Conservation (phyloP, 768 basidiomycete genomes). For the Mycena rosella region DNA sequence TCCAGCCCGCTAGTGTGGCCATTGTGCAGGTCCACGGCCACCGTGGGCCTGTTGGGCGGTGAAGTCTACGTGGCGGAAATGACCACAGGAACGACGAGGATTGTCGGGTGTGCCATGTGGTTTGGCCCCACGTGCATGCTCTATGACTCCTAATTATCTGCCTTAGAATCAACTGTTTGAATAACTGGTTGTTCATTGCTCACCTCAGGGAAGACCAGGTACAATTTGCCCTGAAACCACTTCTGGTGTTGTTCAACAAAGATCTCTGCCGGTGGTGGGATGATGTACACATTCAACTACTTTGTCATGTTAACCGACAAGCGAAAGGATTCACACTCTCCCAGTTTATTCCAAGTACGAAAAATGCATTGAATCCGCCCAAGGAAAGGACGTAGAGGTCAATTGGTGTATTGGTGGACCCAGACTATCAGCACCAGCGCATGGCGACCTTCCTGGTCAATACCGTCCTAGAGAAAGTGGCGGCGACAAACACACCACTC, state of each 20-base stretch:
- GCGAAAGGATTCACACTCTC: not conserved
- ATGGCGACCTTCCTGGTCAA: not conserved
- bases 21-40: not conserved
- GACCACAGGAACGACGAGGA: not conserved
- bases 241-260: not conserved
- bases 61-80: slow-evolving; percentile 15
- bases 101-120: slow-evolving; percentile 15
- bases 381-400: not conserved
- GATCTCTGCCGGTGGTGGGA: slow-evolving; percentile 1
- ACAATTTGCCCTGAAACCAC: not conserved
- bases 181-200: not conserved
- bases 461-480: not conserved
- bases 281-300: not conserved
- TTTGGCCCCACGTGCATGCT: not conserved
- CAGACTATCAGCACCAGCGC: not conserved
- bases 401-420: slow-evolving; percentile 3
- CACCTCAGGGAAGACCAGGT: not conserved
- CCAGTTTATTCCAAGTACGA: slow-evolving; percentile 4
- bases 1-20: not conserved
- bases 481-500: not conserved
- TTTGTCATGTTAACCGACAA: no score
- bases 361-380: not conserved
- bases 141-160: not conserved
- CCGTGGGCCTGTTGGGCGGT: not conserved
- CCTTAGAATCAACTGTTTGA: not conserved